Conservation (phyloP, 495 filamentous ascomycete species). For the Trichoderma parareesei region DNA sequence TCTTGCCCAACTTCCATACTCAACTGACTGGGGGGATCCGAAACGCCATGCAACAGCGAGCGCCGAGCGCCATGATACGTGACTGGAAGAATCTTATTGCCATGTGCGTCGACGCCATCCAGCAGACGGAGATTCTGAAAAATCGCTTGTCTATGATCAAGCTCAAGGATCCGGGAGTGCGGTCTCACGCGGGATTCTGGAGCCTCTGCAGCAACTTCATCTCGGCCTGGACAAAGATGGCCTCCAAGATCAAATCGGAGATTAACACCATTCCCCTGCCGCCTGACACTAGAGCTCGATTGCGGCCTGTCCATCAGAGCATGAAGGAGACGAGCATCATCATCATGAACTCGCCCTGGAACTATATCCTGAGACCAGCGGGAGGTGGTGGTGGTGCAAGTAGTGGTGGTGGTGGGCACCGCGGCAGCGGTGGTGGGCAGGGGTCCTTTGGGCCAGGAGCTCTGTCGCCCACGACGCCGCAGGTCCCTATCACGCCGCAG, state of each 20-base stretch:
- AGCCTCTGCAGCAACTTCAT: constrained; percentile 69
- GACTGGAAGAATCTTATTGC: constrained; percentile 62
- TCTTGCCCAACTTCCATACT: constrained; percentile 54
- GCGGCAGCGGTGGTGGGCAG: constrained; percentile 11
- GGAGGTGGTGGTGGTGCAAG: constrained; percentile 10
- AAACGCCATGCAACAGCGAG: constrained; percentile 31
- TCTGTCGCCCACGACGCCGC: constrained; percentile 14
- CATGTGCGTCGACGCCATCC: constrained; percentile 54
- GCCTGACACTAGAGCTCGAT: constrained; percentile 55
- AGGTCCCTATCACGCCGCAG: constrained; percentile 53
- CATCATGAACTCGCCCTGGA: constrained; percentile 75
- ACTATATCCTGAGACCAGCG: constrained; percentile 31
- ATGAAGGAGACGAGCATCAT: constrained; percentile 66
- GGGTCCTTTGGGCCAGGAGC: neutral
- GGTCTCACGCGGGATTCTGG: constrained; percentile 77
- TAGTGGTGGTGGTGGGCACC: constrained; percentile 11
- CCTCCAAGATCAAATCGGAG: constrained; percentile 52
- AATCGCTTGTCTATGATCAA: constrained; percentile 67
- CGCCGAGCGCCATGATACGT: constrained; percentile 45
- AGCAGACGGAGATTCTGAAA: constrained; percentile 60
- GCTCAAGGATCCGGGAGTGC: constrained; percentile 69
- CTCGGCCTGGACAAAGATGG: constrained; percentile 65
- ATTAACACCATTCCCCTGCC: constrained; percentile 56
- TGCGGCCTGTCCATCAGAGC: constrained; percentile 67
- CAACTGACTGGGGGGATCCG: constrained; percentile 50